A percentile compares a stretch with the other conserved stretches of the same genome.
phyloP scores from a whole-genome alignment of 371 early-diverging fungal species.

The Apophysomyces sp. region DNA sequence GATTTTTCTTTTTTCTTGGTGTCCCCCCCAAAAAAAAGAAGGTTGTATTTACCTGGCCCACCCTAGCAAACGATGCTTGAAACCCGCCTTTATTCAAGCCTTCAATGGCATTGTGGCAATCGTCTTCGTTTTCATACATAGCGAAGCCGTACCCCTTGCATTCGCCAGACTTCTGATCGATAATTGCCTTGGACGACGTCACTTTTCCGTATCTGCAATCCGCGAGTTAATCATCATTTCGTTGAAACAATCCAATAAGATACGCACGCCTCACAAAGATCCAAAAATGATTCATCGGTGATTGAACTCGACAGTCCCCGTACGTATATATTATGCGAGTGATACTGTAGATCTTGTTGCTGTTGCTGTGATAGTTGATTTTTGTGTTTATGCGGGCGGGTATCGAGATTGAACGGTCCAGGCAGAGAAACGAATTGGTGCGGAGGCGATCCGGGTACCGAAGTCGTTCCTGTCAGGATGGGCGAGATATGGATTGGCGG shows the following conservation, averaged over 20 bases:
- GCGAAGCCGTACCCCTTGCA: conserved; percentile 94
- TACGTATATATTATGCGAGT: conserved; percentile 77
- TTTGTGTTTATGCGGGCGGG: conserved; percentile 5
- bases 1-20: too few relatives aligned
- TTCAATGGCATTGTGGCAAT: conserved; percentile 66
- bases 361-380: not conserved
- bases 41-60: conserved; percentile 39
- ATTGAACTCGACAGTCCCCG: conserved; percentile 69
- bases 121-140: conserved; percentile 73
- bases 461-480: conserved; percentile 27
- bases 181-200: conserved; percentile 80
- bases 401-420: conserved; percentile 16
- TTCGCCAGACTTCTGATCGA: conserved; percentile 72
- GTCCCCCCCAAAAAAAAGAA: not conserved
- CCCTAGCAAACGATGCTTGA: conserved; percentile 76
- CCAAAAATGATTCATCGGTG: conserved; percentile 70
- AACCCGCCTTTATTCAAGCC: conserved; percentile 64
- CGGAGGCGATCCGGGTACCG: conserved; percentile 25
- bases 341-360: conserved; percentile 24
- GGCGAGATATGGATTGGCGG: conserved; percentile 44
- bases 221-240: not conserved
- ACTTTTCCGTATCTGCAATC: conserved; percentile 70
- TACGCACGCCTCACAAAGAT: conserved; percentile 53
- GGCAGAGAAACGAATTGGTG: conserved; percentile 19
- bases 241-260: not conserved